Conservation (phyloP, 2,329 filamentous ascomycete species). For the Ceratocystis variospora region DNA sequence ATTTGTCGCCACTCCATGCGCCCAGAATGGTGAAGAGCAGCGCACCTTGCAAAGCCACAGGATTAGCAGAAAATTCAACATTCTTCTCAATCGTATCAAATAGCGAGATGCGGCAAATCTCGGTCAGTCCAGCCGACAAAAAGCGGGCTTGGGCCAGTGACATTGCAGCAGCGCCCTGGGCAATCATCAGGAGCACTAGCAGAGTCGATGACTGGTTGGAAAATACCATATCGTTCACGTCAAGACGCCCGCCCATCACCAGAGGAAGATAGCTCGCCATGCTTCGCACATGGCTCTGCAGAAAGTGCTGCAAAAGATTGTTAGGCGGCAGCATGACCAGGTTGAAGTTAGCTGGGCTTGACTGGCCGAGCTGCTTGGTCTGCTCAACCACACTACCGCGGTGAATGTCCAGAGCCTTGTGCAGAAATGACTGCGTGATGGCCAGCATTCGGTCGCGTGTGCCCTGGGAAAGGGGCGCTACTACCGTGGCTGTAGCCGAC, state of each 20-base stretch:
- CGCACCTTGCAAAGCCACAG: conserved; percentile 49
- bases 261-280: conserved; percentile 54
- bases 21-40: conserved; percentile 54
- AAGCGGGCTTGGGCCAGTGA: conserved; percentile 51
- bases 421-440: conserved; percentile 55
- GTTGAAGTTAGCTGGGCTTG: conserved; percentile 39
- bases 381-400: conserved; percentile 27
- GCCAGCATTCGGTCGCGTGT: conserved; percentile 57
- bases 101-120: conserved; percentile 57
- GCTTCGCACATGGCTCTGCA: conserved; percentile 51
- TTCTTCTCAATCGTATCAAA: conserved; percentile 62
- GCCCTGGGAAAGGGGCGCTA: conserved; percentile 33
- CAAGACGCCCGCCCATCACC: conserved; percentile 44
- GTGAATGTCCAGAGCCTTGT: conserved; percentile 57
- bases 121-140: conserved; percentile 51
- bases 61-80: conserved; percentile 52
- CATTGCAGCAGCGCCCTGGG: conserved; percentile 53
- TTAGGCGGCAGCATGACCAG: conserved; percentile 54
- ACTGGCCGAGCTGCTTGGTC: conserved; percentile 27
- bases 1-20: conserved; percentile 62
- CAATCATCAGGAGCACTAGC: conserved; percentile 57
- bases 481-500: conserved; percentile 23
- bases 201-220: conserved; percentile 53
- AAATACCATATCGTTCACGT: conserved; percentile 53
- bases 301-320: conserved; percentile 52